Percentiles rank a stretch among this genome's conserved stretches.
Evolutionary conservation across 1,284 basidiomycete species (phyloP).

Genomic region (Ganoderma resinaceum): DNA sequence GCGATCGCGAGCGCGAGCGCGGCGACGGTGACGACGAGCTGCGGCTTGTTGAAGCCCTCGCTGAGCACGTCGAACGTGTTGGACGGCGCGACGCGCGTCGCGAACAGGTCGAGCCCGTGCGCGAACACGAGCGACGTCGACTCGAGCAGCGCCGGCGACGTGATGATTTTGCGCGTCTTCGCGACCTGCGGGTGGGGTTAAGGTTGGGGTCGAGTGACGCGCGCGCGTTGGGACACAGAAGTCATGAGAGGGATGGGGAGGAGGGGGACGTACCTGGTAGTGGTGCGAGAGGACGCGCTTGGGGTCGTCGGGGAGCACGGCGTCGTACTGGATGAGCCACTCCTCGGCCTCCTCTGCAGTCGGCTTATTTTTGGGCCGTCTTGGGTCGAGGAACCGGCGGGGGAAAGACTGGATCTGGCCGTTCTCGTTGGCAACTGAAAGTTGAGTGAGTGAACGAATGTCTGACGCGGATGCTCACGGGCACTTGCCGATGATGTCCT

Average conservation of each 20-base stretch:
- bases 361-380: constrained; percentile 82
- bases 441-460: not conserved
- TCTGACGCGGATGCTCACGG: not conserved
- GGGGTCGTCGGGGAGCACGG: constrained; percentile 77
- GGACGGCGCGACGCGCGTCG: constrained; percentile 84
- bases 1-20: constrained; percentile 79
- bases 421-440: constrained; percentile 76
- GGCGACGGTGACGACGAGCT: constrained; percentile 85
- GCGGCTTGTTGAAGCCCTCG: constrained; percentile 92
- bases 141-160: constrained; percentile 88
- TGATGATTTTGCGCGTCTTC: constrained; percentile 70
- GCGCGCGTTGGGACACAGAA: no score
- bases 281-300: constrained; percentile 81
- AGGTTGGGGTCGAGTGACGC: not conserved
- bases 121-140: constrained; percentile 91
- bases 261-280: constrained; percentile 63
- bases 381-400: constrained; percentile 82
- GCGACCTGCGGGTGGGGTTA: constrained; percentile 56
- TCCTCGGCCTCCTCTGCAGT: constrained; percentile 87
- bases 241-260: not conserved
- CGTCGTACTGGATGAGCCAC: constrained; percentile 85
- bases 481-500: constrained; percentile 82
- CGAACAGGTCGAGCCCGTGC: constrained; percentile 89
- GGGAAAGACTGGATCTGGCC: constrained; percentile 82
- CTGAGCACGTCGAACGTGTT: constrained; percentile 94